Base-by-base conservation (phyloP, 2,329 filamentous ascomycete genomes). In the Pseudogymnoascus sp. region DNA sequence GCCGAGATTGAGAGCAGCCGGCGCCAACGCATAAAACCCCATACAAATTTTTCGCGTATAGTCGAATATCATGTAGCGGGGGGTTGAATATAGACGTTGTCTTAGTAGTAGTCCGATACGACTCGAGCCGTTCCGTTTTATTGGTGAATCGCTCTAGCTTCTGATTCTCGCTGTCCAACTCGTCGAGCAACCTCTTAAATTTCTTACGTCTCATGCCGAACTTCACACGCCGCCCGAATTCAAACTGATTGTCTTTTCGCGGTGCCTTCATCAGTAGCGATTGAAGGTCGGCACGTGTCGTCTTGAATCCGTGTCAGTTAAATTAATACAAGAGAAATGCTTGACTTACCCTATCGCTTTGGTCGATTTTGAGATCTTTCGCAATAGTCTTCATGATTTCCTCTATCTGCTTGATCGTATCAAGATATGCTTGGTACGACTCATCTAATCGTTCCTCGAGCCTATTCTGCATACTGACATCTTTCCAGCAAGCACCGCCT, bases 251-350 rank as follows among this genome's bases (percentile, higher is more conserved):
- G 47, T 53, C 47, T 33, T 53, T 53, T 53, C 47, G 47, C 25
- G 47, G 47, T 33, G 47, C 47, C 28, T 53, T 53, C 15, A 20
- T 33, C 6, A 53, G 8, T 18, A 53, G 47, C 28, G 47, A 53
- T 53, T 53, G 47, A 53, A 53, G 47, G 14, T 53, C 47, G n/a
- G 47, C 47, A 53, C 47, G 47, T 33, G 47, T 53, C 9, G 47
- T 53, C 47, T 53, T 53, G 47, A 53, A 33, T 33, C 47, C 33
- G 28, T 33, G n/a, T 53, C 9, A 53, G 47, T 9, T 28, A 53
- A 12, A 20, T 18, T 12, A n/a, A 12, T 18, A 33, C 47, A 14
- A 33, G 28, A 53, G 28, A 53, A 33, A 20, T 18, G 28, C 3
- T 12, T 11, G 12, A 33, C 47, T 18, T 14, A 53, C 47, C 28